These are phyloP conservation scores for Pseudocercospora cruenta DNA, from an alignment of 2,329 filamentous ascomycete species.

Conservation along the genomic window DNA sequence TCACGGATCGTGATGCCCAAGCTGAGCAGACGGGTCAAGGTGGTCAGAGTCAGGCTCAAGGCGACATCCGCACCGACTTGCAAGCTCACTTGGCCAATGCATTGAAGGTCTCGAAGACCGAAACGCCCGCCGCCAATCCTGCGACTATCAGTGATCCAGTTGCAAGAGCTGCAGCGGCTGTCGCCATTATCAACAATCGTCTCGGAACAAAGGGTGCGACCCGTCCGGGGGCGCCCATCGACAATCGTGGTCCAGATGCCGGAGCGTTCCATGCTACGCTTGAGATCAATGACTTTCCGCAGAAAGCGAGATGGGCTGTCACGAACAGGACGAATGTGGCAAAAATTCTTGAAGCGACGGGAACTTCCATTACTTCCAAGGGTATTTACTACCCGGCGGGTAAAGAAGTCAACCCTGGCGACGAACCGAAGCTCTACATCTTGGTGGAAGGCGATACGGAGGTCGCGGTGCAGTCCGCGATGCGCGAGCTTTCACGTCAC, in stretches of 20 bases:
- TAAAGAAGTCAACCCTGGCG: conserved; percentile 74
- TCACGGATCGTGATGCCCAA: conserved; percentile 32
- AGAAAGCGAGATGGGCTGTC: conserved; percentile 97
- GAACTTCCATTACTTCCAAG: conserved; percentile 96
- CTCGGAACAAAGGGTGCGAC: conserved; percentile 84
- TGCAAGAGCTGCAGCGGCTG: conserved; percentile 74
- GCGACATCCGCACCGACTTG: conserved; percentile 30
- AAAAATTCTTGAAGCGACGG: conserved; percentile 93
- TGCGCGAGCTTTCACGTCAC: conserved; percentile 85
- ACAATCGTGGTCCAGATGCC: conserved; percentile 97
- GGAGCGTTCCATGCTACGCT: conserved; percentile 95
- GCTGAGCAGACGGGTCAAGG: conserved; percentile 19
- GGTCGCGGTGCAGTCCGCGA: conserved; percentile 83
- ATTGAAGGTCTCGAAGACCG: conserved; percentile 73
- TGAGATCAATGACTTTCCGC: conserved; percentile 99
- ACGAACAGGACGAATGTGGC: conserved; percentile 98
- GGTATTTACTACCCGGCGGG: conserved; percentile 84
- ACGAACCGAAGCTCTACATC: conserved; percentile 94
- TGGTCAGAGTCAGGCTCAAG: not conserved
- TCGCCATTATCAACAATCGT: conserved; percentile 86
- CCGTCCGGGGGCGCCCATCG: conserved; percentile 88
- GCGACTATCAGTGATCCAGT: conserved; percentile 27
- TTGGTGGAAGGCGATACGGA: conserved; percentile 97
- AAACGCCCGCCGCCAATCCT: conserved; percentile 40
- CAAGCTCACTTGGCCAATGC: conserved; percentile 63